Conservation (phyloP, 2,329 filamentous ascomycete species). For the Talaromyces sp. region DNA sequence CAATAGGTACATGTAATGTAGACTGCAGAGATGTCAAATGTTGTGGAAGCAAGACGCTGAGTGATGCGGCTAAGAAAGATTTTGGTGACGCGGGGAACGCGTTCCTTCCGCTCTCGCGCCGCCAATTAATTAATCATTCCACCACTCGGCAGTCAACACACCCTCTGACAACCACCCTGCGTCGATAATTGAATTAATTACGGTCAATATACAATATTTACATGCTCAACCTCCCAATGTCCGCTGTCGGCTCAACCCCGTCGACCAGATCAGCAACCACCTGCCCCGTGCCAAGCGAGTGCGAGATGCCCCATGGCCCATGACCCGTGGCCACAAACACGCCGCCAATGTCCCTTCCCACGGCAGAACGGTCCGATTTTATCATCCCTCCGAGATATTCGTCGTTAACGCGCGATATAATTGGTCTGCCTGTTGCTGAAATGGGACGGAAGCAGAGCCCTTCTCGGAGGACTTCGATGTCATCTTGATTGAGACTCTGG, state of each 20-base stretch:
- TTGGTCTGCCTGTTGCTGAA: constrained; percentile 58
- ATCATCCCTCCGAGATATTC: constrained; percentile 48
- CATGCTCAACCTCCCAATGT: constrained; percentile 49
- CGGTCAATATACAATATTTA: constrained; percentile 15
- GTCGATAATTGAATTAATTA: background rate
- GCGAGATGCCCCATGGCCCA: constrained; percentile 68
- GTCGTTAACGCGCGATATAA: constrained; percentile 56
- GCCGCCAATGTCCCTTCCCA: constrained; percentile 49
- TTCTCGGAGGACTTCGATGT: constrained; percentile 59
- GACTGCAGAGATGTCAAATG: background rate
- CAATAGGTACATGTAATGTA: background rate
- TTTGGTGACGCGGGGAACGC: constrained; percentile 10
- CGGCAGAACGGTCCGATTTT: constrained; percentile 34
- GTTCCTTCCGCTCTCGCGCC: background rate
- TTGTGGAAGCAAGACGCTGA: background rate
- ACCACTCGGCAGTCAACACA: background rate
- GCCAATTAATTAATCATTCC: too few species aligned
- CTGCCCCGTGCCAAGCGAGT: constrained; percentile 62
- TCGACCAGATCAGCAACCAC: constrained; percentile 66
- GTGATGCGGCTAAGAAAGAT: background rate
- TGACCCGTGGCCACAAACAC: constrained; percentile 69
- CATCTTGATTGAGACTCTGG: constrained; percentile 32
- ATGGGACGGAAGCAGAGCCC: constrained; percentile 70
- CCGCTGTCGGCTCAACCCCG: constrained; percentile 52
- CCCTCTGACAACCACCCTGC: background rate